A percentile compares a stretch with the other conserved stretches of the same genome.
Conservation (phyloP, 768 basidiomycete genomes). For the Tephrocybe sp. region DNA sequence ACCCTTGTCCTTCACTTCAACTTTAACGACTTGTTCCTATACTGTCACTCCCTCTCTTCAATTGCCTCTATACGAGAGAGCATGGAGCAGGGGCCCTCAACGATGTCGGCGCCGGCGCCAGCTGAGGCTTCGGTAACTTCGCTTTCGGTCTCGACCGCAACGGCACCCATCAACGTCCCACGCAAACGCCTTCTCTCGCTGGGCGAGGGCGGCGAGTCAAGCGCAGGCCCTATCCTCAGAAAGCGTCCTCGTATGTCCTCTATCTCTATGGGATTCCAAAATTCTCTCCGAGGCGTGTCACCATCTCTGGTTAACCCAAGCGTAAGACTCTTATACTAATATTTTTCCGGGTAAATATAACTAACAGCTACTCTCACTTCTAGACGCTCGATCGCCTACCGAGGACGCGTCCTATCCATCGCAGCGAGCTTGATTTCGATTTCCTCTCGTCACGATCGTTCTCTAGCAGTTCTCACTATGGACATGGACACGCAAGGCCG, state of each 20-base stretch:
- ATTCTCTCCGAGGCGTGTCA: background rate
- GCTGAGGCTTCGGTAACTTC: background rate
- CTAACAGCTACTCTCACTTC: background rate
- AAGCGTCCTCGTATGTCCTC: constrained; percentile 34
- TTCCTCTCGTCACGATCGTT: constrained; percentile 10
- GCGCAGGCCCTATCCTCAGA: constrained; percentile 20
- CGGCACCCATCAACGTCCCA: constrained; percentile 19
- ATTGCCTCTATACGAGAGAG: background rate
- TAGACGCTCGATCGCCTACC: constrained; percentile 20
- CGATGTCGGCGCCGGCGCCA: constrained; percentile 2
- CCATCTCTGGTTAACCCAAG: constrained; percentile 3
- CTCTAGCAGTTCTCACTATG: constrained; percentile 1
- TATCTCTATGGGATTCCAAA: background rate
- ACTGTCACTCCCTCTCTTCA: background rate
- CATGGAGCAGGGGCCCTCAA: background rate
- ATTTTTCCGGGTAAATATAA: constrained; percentile 4
- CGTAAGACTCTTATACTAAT: constrained; percentile 9
- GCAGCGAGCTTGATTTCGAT: constrained; percentile 13
- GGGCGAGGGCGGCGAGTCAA: constrained; percentile 19
- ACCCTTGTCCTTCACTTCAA: constrained; percentile 7
- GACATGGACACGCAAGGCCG: constrained; percentile 8
- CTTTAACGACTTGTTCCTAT: constrained; percentile 5
- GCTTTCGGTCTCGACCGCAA: background rate
- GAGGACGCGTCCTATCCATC: constrained; percentile 15
- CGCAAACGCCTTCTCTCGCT: constrained; percentile 36